Conservation (phyloP, 2,329 filamentous ascomycete genomes). For the Fonsecaea pugnacius region DNA sequence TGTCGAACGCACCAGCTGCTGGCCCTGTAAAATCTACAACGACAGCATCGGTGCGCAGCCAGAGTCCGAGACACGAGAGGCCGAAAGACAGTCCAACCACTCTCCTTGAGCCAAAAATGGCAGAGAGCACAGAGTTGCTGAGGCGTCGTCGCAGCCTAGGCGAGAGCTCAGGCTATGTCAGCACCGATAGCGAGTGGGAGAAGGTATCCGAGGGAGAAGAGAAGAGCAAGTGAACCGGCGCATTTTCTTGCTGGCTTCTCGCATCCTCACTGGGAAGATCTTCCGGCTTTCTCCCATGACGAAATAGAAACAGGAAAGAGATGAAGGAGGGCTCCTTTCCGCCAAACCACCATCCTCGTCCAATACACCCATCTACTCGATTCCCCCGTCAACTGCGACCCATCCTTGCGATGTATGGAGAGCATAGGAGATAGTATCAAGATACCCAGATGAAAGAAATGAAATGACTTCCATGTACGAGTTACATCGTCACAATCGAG, state of each 20-base stretch:
- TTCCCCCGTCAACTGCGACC: neutral
- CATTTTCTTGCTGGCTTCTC: neutral
- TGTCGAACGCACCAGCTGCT: neutral
- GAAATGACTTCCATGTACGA: neutral
- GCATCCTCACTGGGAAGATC: neutral
- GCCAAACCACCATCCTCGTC: neutral
- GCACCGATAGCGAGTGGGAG: conserved; percentile 97
- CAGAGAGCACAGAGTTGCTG: conserved; percentile 44
- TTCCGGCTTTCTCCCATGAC: neutral
- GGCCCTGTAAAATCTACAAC: conserved; percentile 14
- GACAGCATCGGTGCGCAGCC: conserved; percentile 21
- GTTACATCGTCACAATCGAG: neutral
- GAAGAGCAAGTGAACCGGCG: conserved; percentile 44
- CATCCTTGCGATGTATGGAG: neutral
- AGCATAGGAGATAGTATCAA: conserved; percentile 9
- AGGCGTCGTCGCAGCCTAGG: conserved; percentile 54
- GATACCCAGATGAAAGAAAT: conserved; percentile 21
- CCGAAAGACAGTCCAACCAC: conserved; percentile 25
- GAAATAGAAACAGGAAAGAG: neutral
- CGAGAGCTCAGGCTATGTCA: conserved; percentile 61
- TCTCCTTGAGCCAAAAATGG: conserved; percentile 54
- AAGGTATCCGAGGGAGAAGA: conserved; percentile 71
- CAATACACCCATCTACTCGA: neutral
- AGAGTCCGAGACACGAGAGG: conserved; percentile 28
- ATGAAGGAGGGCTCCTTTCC: neutral